Evolutionary conservation across 805 yeast genomes (phyloP), one percentile per base, ranked within the genome.

Genomic region (Huiozyma naganishii): DNA sequence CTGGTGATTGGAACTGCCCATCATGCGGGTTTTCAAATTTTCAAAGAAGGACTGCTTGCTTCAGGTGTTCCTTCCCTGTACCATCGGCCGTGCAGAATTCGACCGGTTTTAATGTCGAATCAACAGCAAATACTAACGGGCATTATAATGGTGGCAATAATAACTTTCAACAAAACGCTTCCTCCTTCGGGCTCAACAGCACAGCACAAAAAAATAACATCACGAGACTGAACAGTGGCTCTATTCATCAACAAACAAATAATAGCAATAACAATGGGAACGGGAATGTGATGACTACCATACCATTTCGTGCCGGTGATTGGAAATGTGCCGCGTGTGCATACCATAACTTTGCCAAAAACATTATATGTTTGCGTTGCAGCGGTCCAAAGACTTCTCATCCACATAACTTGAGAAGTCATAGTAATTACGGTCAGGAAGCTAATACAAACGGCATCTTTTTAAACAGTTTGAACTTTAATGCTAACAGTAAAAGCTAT

Each of bases 1-100:
- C 97, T 0, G 97, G 97, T 17, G 97, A 89, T 61, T 89, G 97
- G 97, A 85, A 84, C n/a, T 89, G 97, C 63, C 95, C 95, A 27
- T 80, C 89, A 6, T 89, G 97, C 70, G 95, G 96, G 1, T 89
- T 89, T 57, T 84, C 95, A 27, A 89, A 89, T 63, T 89, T 89
- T 66, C 97, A 89, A 65, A 76, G 96, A 55, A 74, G 97, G 63
- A 83, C 94, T 2, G 94, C 94, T 2, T 89, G 97, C 64, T 87
- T 89, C 70, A 72, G 96, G 49, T 89, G 97, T 60, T 81, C 90
- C 2, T 87, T 83, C 65, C 95, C 95, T 6, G 85, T 86, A 7
- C 71, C 85, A 8, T 70, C 84, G 37, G 36, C 39, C 9, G 32
- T 41, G 12, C 35, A 36, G 13, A 36, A 35, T 12, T 28, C 4